Percentiles rank a stretch among this genome's conserved stretches.
These are phyloP conservation scores for Tremellales sp. DNA, from an alignment of 1,284 basidiomycete genomes.

Conservation along the genomic window DNA sequence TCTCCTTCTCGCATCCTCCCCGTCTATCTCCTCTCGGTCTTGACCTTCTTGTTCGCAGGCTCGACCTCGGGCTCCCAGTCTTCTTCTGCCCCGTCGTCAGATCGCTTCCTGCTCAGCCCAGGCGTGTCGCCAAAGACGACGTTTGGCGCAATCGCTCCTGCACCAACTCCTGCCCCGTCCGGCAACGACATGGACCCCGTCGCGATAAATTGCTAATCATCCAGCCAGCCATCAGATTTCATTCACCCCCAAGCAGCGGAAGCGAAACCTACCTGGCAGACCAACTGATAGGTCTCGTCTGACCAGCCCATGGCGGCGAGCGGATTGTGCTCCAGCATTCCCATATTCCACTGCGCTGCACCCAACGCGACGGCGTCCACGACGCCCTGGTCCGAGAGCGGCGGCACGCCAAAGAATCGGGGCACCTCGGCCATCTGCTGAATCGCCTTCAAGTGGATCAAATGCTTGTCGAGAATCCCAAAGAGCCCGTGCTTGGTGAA, in stretches of 20 bases:
- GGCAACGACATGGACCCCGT: conserved; percentile 28
- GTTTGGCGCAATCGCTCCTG: conserved; percentile 29
- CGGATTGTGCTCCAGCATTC: conserved; percentile 21
- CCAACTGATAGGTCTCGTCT: conserved; percentile 44
- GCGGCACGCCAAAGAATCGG: conserved; percentile 66
- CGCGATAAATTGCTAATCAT: conserved; percentile 23
- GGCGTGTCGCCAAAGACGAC: conserved; percentile 33
- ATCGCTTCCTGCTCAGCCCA: conserved; percentile 31
- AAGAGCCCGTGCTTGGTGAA: conserved; percentile 89
- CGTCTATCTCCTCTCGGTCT: too few species aligned
- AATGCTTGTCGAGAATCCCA: conserved; percentile 93
- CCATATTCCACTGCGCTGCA: conserved; percentile 24
- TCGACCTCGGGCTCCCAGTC: conserved; percentile 21
- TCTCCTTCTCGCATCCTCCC: too few species aligned
- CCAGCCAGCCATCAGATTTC: background rate
- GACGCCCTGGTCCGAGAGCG: conserved; percentile 61
- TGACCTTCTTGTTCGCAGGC: too few species aligned
- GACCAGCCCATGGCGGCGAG: conserved; percentile 44
- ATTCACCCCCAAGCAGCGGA: background rate
- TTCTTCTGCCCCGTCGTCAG: conserved; percentile 34
- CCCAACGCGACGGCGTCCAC: conserved; percentile 48
- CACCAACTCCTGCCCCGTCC: conserved; percentile 16
- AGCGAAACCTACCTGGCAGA: conserved; percentile 30
- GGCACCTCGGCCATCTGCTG: conserved; percentile 68
- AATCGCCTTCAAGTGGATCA: conserved; percentile 87